A percentile compares a stretch with the other conserved stretches of the same genome.
phyloP scores from a whole-genome alignment of 108 stramenopile genomes.

The Cyclostephanos invisitatus region DNA sequence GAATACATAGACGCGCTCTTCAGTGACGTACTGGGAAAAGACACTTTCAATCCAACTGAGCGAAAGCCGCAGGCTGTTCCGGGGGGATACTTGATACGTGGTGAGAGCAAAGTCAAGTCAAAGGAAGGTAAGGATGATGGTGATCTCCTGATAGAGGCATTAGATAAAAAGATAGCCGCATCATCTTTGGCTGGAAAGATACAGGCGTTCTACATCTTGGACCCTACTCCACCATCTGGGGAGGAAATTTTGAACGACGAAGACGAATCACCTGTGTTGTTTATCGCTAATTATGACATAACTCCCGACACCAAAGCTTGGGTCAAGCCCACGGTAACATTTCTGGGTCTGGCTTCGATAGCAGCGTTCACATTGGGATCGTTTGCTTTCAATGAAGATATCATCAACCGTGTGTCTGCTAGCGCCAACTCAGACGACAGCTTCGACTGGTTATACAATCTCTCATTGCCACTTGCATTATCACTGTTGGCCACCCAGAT shows the following conservation, averaged over 20 bases:
- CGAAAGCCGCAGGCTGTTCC: conserved; percentile 67
- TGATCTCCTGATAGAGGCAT: conserved; percentile 51
- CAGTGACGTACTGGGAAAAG: conserved; percentile 50
- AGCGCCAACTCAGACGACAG: conserved; percentile 26
- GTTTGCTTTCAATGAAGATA: conserved; percentile 52
- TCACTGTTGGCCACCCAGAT: conserved; percentile 44
- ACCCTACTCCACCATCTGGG: conserved; percentile 65
- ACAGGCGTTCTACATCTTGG: conserved; percentile 63
- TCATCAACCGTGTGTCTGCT: conserved; percentile 44
- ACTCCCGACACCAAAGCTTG: conserved; percentile 43
- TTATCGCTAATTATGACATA: conserved; percentile 56
- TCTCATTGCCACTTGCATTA: conserved; percentile 45
- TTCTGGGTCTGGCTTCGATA: conserved; percentile 47
- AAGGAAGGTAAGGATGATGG: conserved; percentile 16
- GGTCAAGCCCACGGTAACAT: conserved; percentile 53
- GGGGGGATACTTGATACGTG: conserved; percentile 74
- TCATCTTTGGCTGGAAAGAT: conserved; percentile 50
- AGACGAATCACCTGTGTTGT: conserved; percentile 49
- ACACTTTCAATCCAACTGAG: conserved; percentile 55
- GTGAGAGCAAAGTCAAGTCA: conserved; percentile 32
- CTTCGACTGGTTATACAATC: conserved; percentile 44
- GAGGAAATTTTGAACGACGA: conserved; percentile 63
- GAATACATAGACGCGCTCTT: conserved; percentile 54
- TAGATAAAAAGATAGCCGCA: conserved; percentile 38
- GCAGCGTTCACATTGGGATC: conserved; percentile 58